Base-by-base conservation (phyloP, 805 yeast genomes). In the Metschnikowia reukaufii region DNA sequence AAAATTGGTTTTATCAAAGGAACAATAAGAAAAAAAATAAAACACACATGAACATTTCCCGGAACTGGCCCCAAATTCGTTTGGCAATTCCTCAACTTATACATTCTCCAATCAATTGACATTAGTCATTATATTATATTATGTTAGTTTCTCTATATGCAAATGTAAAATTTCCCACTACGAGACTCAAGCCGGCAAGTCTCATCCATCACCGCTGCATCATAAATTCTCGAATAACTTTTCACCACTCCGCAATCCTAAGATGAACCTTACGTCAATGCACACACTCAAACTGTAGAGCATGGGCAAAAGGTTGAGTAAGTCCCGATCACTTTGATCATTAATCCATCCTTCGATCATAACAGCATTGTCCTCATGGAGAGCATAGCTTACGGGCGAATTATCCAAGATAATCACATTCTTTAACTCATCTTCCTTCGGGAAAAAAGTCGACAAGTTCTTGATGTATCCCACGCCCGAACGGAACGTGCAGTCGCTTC, bases 301-400 rank as follows among this genome's bases (percentile, higher is more conserved):
- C 60, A 94, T 68, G 1, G 99, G 98, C 36, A 94, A 65, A 43
- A 94, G 67, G 57, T 89, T 83, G 65, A 94, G 70, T 48, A 94
- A 70, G 59, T 89, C 96, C 18, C 83, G 73, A 61, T 94, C 99
- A 31, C 84, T 79, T n/a, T 95, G 96, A 66, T 94, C 99, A 61
- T 87, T 88, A 52, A 94, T 89, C 99, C 99, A 94, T 38, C 99
- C 98, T 67, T 91, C 97, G 6, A 94, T 89, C 70, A 86, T 83
- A 18, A 94, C 84, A 1, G 96, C 99, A 60, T 94, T 94, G 55
- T 84, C 84, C 49, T 83, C 88, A 64, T 92, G 91, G 63, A 81
- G 68, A 13, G 88, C 83, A 63, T 88, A 94, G 60, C 96, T 86
- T 20, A 90, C 79, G 1, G 98, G 98, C 9, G 97, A 89, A 68